Percentiles rank a stretch among this genome's conserved stretches.
Evolutionary conservation across 2,329 filamentous ascomycete genomes (phyloP).

Genomic region (Cladosporium sp.): DNA sequence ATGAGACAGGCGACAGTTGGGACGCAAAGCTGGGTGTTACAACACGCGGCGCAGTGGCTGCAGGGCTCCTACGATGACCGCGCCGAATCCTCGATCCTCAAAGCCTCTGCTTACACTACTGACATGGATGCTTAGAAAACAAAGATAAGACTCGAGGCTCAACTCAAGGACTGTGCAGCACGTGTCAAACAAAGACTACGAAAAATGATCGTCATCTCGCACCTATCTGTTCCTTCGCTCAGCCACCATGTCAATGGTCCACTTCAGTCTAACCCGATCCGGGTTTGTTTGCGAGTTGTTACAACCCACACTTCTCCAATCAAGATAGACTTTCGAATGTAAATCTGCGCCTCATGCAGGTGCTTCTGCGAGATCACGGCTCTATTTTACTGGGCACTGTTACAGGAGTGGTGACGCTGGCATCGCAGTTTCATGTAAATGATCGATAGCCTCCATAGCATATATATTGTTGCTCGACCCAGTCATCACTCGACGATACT

Average conservation of each 20-base stretch:
- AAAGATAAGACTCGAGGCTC: background rate
- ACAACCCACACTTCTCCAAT: background rate
- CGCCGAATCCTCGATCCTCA: background rate
- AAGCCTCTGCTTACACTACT: background rate
- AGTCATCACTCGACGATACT: background rate
- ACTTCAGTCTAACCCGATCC: background rate
- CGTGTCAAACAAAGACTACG: background rate
- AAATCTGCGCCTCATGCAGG: background rate
- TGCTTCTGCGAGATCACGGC: background rate
- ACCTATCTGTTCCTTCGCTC: conserved; percentile 1
- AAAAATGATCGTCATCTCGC: background rate
- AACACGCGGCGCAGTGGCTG: background rate
- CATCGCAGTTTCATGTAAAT: background rate
- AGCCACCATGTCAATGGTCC: background rate
- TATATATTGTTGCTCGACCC: background rate
- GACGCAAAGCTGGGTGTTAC: too few species aligned
- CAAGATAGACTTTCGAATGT: background rate
- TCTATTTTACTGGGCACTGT: background rate
- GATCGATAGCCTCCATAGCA: background rate
- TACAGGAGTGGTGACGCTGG: background rate
- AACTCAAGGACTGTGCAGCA: background rate
- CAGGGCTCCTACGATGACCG: background rate
- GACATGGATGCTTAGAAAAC: background rate
- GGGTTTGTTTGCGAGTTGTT: conserved; percentile 6
- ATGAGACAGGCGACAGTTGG: background rate